Evolutionary conservation across 2,329 filamentous ascomycete genomes (phyloP).

Genomic region (Remersonia thermophila): DNA sequence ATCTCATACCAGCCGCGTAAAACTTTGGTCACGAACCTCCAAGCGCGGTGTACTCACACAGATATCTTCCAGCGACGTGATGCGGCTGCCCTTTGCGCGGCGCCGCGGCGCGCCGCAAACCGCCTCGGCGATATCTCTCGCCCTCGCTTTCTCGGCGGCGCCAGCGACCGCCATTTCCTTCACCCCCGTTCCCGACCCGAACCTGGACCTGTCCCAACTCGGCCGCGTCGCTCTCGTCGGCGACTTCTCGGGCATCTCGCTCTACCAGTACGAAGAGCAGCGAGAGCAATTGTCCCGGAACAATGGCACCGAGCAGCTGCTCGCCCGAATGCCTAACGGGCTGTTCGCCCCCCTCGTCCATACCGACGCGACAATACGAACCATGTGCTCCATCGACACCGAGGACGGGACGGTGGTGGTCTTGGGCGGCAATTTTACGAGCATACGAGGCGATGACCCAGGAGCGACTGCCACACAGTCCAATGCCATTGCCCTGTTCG

Average conservation of each 20-base stretch:
- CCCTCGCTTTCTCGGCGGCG: conserved; percentile 26
- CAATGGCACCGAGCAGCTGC: conserved; percentile 71
- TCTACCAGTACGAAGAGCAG: conserved; percentile 79
- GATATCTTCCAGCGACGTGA: conserved; percentile 21
- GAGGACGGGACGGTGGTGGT: conserved; percentile 60
- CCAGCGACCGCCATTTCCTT: conserved; percentile 40
- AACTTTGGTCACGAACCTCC: conserved; percentile 10
- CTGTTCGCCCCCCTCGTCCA: conserved; percentile 61
- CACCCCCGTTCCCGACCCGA: conserved; percentile 49
- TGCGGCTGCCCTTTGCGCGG: conserved; percentile 36
- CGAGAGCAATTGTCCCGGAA: conserved; percentile 51
- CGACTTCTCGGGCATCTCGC: conserved; percentile 81
- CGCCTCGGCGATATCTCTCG: conserved; percentile 17
- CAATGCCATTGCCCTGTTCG: conserved; percentile 67
- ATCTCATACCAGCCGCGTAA: conserved; percentile 10
- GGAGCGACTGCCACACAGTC: conserved; percentile 52
- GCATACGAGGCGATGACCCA: conserved; percentile 33
- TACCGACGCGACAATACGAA: conserved; percentile 72
- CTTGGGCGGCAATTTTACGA: conserved; percentile 92
- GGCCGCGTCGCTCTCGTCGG: conserved; percentile 78
- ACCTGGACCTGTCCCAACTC: conserved; percentile 66
- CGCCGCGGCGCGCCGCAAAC: conserved; percentile 29
- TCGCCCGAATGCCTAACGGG: conserved; percentile 75
- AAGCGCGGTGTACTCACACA: conserved; percentile 4
- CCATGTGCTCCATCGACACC: conserved; percentile 71